Evolutionary conservation across 2,329 filamentous ascomycete species (phyloP), one percentile per base, ranked within the genome.

Genomic region (Periconia macrospinosa): DNA sequence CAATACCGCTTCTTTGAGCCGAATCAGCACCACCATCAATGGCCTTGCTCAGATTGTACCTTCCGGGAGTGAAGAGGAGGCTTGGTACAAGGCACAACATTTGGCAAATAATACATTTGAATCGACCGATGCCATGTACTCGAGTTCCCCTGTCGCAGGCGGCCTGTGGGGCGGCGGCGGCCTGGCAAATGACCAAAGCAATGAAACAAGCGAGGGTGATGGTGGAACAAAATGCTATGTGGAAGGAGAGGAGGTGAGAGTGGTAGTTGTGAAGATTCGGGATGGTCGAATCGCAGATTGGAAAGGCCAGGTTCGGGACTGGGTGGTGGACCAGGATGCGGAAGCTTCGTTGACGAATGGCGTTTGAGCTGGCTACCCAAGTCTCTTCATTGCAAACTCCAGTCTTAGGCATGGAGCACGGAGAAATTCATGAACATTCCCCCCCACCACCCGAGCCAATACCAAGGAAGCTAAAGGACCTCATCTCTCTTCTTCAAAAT

Each of bases 291-390:
- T 95, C 65, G 92, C 90, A 60, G 94, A 96, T 73, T 96, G 90
- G 89, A 96, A 96, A 78, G 93, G 94, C n/a, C 85, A 86, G 14
- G 91, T 97, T 5, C 85, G 89, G 65, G 93, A 97, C 70, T 97
- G 86, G 85, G 46, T 47, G 1, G 47, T 56, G 30, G 48, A 17
- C 15, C 44, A 51, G 13, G 42, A 44, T n/a, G 40, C 20, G 14
- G 30, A 20, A 30, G 14, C 45, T 11, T 23, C 23, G 2, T 14
- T 50, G 19, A n/a, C 30, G 10, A 55, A 55, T 30, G 53, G 53
- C 20, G n/a, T 41, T n/a, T 41, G 30, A 37, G 11, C 19, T 27
- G 33, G 15, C 11, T 43, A 14, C 7, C 40, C 7, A 41, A 19
- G 3, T 43, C 3, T 8, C 11, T 11, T 43, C 11, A 11, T 19